A percentile compares a stretch with the other conserved stretches of the same genome.
Conservation (phyloP, 2,329 filamentous ascomycete species). For the Penicillium sp. region DNA sequence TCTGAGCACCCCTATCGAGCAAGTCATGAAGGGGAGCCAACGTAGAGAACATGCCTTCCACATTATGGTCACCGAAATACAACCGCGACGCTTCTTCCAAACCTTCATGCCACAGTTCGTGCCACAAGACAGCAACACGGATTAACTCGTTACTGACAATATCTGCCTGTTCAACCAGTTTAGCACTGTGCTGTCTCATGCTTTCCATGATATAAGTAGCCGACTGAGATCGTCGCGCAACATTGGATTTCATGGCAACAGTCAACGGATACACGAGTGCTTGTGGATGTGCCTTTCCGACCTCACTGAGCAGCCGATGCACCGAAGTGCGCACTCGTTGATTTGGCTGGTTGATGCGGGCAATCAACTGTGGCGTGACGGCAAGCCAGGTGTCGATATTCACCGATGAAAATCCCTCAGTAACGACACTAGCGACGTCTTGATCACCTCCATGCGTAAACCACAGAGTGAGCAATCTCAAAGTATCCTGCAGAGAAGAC, state of each 20-base stretch:
- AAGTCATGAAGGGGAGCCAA: slow-evolving; percentile 87
- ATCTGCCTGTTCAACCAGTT: slow-evolving; percentile 90
- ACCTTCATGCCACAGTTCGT: slow-evolving; percentile 98
- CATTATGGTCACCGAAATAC: slow-evolving; percentile 97
- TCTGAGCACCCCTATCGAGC: slow-evolving; percentile 87
- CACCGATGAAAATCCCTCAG: slow-evolving; percentile 84
- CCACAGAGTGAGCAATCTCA: slow-evolving; percentile 90
- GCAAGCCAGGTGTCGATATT: slow-evolving; percentile 98
- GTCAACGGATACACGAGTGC: slow-evolving; percentile 95
- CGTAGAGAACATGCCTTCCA: slow-evolving; percentile 93
- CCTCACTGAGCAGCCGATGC: slow-evolving; percentile 85
- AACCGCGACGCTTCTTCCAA: slow-evolving; percentile 93
- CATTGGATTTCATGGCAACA: slow-evolving; percentile 95
- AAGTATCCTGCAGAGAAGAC: slow-evolving; percentile 91
- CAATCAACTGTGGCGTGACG: slow-evolving; percentile 95
- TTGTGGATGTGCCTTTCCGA: slow-evolving; percentile 91
- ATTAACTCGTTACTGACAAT: slow-evolving; percentile 95
- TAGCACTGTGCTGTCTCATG: slow-evolving; percentile 91
- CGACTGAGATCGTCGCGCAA: slow-evolving; percentile 76
- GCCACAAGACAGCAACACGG: slow-evolving; percentile 93
- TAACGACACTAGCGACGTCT: slow-evolving; percentile 84
- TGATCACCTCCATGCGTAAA: slow-evolving; percentile 85
- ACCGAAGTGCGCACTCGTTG: slow-evolving; percentile 82
- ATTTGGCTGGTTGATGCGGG: slow-evolving; percentile 94
- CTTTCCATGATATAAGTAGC: slow-evolving; percentile 95